These are phyloP conservation scores for Cercospora brassicicola DNA, from an alignment of 2,329 filamentous ascomycete species.

Conservation along the genomic window DNA sequence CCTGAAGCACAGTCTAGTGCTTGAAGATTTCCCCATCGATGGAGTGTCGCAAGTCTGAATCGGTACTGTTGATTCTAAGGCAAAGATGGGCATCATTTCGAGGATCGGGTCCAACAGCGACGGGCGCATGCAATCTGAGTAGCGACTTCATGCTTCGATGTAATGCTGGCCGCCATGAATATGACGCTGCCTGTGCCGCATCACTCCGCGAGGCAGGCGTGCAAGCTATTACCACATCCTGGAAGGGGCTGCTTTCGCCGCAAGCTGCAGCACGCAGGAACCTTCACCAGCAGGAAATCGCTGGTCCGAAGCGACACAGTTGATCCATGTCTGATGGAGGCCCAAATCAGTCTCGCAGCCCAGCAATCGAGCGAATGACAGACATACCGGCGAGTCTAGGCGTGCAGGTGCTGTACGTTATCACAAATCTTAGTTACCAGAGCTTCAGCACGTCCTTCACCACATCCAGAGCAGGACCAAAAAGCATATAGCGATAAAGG, in stretches of 20 bases:
- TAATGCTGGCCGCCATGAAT: background rate
- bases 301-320: background rate
- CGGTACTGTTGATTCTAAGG: background rate
- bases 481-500: conserved; percentile 90
- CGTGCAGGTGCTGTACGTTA: background rate
- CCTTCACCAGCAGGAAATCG: background rate
- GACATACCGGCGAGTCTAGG: background rate
- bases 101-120: background rate
- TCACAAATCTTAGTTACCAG: background rate
- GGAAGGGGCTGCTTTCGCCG: background rate
- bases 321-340: background rate
- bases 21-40: background rate
- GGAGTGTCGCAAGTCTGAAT: background rate
- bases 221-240: background rate
- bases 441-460: conserved; percentile 42
- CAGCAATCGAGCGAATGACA: background rate
- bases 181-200: background rate
- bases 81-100: background rate
- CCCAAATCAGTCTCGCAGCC: background rate
- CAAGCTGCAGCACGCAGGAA: background rate
- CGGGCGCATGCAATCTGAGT: background rate
- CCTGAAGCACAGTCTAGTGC: background rate
- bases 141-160: background rate
- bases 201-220: background rate
- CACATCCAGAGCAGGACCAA: conserved; percentile 78